Conservation (phyloP, 257 asterid genomes). For the Verbascum thapsus region DNA sequence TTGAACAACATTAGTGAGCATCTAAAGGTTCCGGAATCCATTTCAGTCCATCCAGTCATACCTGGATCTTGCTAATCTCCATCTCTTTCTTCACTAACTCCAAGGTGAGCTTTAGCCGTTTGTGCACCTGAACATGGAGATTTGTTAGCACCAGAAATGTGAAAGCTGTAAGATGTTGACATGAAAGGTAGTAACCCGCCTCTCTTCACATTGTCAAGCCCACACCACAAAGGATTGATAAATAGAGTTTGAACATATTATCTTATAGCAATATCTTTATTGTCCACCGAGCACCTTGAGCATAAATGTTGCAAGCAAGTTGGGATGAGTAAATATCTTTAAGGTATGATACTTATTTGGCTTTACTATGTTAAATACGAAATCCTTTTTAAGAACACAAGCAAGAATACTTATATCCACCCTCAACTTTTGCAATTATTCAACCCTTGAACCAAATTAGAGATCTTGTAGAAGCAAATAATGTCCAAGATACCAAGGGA, state of each 20-base stretch:
- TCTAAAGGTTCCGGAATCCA: conserved; percentile 16
- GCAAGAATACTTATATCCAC: conserved; percentile 4
- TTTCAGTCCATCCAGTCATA: conserved; percentile 25
- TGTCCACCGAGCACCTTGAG: conserved; percentile 15
- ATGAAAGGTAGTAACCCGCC: neutral
- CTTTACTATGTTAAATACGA: conserved; percentile 16
- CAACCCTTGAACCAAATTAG: conserved; percentile 2
- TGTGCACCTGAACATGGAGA: conserved; percentile 61
- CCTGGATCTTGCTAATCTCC: conserved; percentile 99
- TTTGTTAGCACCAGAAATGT: conserved; percentile 20
- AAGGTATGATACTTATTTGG: conserved; percentile 9
- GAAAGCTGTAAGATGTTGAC: conserved; percentile 12
- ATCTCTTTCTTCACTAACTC: conserved; percentile 97
- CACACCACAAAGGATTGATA: neutral
- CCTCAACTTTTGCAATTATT: conserved; percentile 2
- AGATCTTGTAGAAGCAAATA: neutral
- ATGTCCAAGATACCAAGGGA: conserved; percentile 18
- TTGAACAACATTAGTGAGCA: conserved; percentile 11
- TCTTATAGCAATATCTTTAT: neutral
- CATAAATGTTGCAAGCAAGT: conserved; percentile 19
- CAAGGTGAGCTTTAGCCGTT: conserved; percentile 81
- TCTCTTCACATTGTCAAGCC: too few species aligned
- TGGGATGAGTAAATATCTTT: too few species aligned
- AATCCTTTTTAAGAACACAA: conserved; percentile 23
- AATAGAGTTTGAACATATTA: neutral